phyloP scores from a whole-genome alignment of 495 filamentous ascomycete genomes.

The Xylaria flabelliformis region DNA sequence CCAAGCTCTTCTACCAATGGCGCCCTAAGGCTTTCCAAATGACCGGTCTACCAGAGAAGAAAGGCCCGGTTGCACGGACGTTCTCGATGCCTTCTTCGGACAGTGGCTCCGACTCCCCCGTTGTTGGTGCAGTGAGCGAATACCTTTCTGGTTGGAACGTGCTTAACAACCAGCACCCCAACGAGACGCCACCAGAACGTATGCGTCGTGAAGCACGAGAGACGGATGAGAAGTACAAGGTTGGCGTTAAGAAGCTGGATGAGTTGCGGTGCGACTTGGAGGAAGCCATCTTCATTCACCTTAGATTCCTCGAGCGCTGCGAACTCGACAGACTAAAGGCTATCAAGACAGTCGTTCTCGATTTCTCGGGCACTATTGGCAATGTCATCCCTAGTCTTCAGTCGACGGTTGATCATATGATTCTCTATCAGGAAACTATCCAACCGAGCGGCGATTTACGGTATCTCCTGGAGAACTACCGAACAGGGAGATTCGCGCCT shows the following conservation, averaged over 20 bases:
- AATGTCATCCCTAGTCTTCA: slow-evolving; percentile 97
- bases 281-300: slow-evolving; percentile 88
- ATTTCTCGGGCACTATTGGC: slow-evolving; percentile 97
- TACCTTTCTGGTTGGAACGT: slow-evolving; percentile 92
- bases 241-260: slow-evolving; percentile 81
- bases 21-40: slow-evolving; percentile 87
- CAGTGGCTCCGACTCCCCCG: slow-evolving; percentile 70
- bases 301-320: slow-evolving; percentile 97
- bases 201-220: slow-evolving; percentile 89
- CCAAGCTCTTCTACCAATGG: slow-evolving; percentile 98
- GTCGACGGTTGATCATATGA: slow-evolving; percentile 95
- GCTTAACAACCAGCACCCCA: slow-evolving; percentile 79
- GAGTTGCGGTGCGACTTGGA: slow-evolving; percentile 90
- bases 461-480: slow-evolving; percentile 97
- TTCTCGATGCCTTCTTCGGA: slow-evolving; percentile 64
- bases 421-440: slow-evolving; percentile 98
- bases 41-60: slow-evolving; percentile 87
- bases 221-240: slow-evolving; percentile 93
- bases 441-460: slow-evolving; percentile 90
- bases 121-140: slow-evolving; percentile 79
- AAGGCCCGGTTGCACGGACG: slow-evolving; percentile 70
- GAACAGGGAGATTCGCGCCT: slow-evolving; percentile 89
- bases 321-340: slow-evolving; percentile 95
- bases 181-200: slow-evolving; percentile 87
- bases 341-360: slow-evolving; percentile 95